phyloP scores from a whole-genome alignment of 495 filamentous ascomycete genomes.

The Penicillium roqueforti region DNA sequence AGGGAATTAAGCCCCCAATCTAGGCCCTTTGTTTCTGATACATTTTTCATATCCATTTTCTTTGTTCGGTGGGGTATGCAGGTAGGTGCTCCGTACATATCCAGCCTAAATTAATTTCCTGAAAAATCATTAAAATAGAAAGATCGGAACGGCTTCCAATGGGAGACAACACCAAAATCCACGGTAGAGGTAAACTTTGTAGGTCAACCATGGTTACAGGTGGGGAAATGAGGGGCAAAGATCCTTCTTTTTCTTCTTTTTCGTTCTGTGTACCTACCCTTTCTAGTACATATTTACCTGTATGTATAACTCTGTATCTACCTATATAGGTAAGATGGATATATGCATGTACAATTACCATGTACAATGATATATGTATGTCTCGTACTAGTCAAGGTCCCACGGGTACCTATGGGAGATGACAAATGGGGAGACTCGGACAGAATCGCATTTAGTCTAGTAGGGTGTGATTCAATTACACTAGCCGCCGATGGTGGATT shows the following conservation, averaged over 20 bases:
- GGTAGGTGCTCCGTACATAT: no score
- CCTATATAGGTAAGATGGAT: no score
- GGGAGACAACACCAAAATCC: neutral
- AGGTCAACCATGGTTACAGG: neutral
- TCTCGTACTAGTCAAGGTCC: neutral
- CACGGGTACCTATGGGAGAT: neutral
- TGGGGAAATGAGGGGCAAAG: conserved; percentile 1
- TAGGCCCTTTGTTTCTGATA: neutral
- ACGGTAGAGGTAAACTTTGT: neutral
- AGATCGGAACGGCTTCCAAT: neutral
- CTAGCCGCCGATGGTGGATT: neutral
- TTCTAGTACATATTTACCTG: neutral
- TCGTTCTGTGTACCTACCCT: neutral
- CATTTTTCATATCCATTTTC: neutral
- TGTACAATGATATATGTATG: neutral
- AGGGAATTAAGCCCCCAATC: neutral
- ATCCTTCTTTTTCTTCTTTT: neutral
- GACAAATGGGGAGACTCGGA: neutral
- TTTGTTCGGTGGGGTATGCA: neutral
- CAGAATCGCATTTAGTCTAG: neutral
- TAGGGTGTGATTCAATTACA: conserved; percentile 1
- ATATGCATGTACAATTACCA: no score
- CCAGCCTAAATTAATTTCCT: neutral
- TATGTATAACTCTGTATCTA: no score
- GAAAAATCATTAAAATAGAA: neutral